These are phyloP conservation scores for Melampsora allii-populina DNA, from an alignment of 1,284 basidiomycete species.

Conservation along the genomic window DNA sequence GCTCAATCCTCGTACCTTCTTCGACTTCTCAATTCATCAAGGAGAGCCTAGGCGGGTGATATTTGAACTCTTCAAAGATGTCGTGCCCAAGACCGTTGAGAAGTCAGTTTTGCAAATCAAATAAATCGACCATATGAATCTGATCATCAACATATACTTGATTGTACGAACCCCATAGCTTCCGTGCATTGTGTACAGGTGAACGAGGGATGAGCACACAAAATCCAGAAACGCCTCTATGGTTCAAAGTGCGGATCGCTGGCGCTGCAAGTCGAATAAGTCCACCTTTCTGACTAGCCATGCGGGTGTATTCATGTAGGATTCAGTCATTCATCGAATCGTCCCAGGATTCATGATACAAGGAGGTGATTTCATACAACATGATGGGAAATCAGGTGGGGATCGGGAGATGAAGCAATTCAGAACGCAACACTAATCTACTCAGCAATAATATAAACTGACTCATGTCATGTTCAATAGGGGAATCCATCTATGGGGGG, in stretches of 20 bases:
- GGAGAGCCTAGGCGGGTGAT: conserved; percentile 15
- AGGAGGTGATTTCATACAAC: conserved; percentile 36
- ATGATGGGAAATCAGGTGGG: conserved; percentile 30
- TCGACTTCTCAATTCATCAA: conserved; percentile 32
- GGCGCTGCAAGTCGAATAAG: background rate
- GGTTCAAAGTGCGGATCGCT: conserved; percentile 22
- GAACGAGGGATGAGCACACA: conserved; percentile 28
- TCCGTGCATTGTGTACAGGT: conserved; percentile 34
- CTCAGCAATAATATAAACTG: no score
- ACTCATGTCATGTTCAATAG: background rate
- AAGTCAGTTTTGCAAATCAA: conserved; percentile 9
- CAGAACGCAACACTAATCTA: no score
- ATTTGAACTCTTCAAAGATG: conserved; percentile 38
- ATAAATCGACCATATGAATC: background rate
- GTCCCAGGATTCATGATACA: conserved; percentile 37
- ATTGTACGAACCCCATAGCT: background rate
- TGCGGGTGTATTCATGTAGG: conserved; percentile 5
- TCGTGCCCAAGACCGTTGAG: conserved; percentile 24
- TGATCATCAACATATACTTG: background rate
- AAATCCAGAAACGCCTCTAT: conserved; percentile 13
- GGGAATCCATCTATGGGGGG: conserved; percentile 37
- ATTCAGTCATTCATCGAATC: conserved; percentile 30
- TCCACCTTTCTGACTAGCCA: background rate
- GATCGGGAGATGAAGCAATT: background rate
- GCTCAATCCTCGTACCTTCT: conserved; percentile 33